Base-by-base conservation (phyloP, 371 early-diverging fungal genomes). In the Syncephalastrum contaminatum region DNA sequence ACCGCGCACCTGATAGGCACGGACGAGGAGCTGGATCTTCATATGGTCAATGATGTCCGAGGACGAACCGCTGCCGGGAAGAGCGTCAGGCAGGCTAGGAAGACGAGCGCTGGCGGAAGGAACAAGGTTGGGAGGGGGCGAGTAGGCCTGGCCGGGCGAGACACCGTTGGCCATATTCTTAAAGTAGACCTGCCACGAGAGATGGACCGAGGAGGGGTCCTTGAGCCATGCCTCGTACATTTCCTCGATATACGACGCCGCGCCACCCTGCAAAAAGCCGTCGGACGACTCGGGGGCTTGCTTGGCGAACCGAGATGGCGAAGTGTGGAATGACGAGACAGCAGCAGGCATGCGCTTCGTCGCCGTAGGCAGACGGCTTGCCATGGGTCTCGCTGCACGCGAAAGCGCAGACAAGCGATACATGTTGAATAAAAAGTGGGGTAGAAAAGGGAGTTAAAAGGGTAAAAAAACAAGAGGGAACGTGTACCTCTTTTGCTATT, bases 111-210 rank as follows among this genome's bases (percentile, higher is more conserved):
- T 81, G 21, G 79, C 80, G 36, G 86, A 79, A 8, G 90, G 83
- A 21, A 88, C 84, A 40, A 94, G 77, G 21, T 85, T 89, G 15
- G 94, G 96, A 22, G 95, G 90, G 41, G 92, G 72, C 52, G 81
- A 79, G 78, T 89, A 93, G 24, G 94, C 91, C 53, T 84, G 73
- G 8, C 84, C 78, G n/a, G 92, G 85, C 62, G 76, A 63, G 43
- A 82, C 81, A 30, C 89, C 90, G 44, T 81, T 77, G 46, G 87
- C 82, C 64, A 94, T 84, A 77, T 97, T 95, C 66, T 85, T 85
- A 69, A 98, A 98, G 81, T 97, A 97, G 18, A 93, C 83, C 70
- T 93, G 93, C 99, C 99, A 98, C 51, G 95, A 95, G 44, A 92
- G 75, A 71, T 97, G 98, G 16, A 98, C 99, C 10, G 93, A 91